These are phyloP conservation scores for Fomes fomentarius DNA, from an alignment of 1,284 basidiomycete species.

Conservation along the genomic window DNA sequence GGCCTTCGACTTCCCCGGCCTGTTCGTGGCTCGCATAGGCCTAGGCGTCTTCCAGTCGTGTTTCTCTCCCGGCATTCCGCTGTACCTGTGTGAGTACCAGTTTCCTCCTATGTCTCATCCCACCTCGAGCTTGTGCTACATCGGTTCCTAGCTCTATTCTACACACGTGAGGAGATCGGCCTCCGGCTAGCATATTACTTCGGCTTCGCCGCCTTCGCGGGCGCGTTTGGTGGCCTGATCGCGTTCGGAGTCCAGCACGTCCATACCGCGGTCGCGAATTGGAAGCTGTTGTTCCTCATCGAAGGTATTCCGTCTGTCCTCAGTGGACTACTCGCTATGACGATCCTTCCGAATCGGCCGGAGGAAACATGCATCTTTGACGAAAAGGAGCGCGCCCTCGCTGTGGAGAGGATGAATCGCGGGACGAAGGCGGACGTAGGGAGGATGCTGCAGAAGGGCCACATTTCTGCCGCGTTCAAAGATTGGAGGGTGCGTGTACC, in stretches of 20 bases:
- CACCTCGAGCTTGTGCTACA: no score
- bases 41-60: constrained; percentile 77
- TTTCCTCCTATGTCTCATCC: constrained; percentile 26
- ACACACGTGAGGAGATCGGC: constrained; percentile 74
- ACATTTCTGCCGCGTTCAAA: constrained; percentile 64
- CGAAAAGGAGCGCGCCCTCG: constrained; percentile 74
- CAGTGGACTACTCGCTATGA: constrained; percentile 66
- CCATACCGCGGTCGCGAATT: constrained; percentile 52
- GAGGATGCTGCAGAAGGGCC: constrained; percentile 64
- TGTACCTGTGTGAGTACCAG: constrained; percentile 61
- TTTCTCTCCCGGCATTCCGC: constrained; percentile 73
- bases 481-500: constrained; percentile 63
- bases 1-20: constrained; percentile 57
- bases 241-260: constrained; percentile 72
- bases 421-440: constrained; percentile 68
- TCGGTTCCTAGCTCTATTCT: constrained; percentile 78
- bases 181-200: constrained; percentile 78
- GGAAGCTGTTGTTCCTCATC: constrained; percentile 77
- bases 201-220: constrained; percentile 79
- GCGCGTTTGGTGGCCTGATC: constrained; percentile 76
- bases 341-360: constrained; percentile 77
- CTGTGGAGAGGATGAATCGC: constrained; percentile 75
- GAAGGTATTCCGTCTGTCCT: constrained; percentile 75
- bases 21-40: constrained; percentile 60
- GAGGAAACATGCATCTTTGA: constrained; percentile 74